A percentile compares a stretch with the other conserved stretches of the same genome.
phyloP scores from a whole-genome alignment of 768 basidiomycete species.

The Dentipellis sp. region DNA sequence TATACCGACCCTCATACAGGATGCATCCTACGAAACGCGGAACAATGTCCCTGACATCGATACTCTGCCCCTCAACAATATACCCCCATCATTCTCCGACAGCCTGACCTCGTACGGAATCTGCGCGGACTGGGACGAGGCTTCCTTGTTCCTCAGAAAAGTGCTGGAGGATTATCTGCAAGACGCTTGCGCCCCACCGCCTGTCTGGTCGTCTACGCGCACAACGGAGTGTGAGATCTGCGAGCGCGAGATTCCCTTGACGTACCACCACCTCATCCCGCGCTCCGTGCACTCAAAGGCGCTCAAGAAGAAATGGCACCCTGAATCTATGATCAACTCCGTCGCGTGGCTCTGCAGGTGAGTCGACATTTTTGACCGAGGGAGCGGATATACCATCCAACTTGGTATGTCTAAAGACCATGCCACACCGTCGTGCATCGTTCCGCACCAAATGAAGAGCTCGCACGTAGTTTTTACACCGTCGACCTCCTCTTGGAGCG shows the following conservation, averaged over 20 bases:
- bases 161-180: constrained; percentile 33
- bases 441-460: constrained; percentile 39
- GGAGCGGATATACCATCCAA: neutral
- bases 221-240: constrained; percentile 52
- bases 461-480: constrained; percentile 41
- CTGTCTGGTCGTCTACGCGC: constrained; percentile 43
- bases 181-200: constrained; percentile 39
- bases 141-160: constrained; percentile 30
- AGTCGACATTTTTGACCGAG: constrained; percentile 3
- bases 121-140: constrained; percentile 30
- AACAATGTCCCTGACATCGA: constrained; percentile 25
- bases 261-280: constrained; percentile 55
- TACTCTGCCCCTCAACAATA: constrained; percentile 27
- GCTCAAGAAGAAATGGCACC: constrained; percentile 50
- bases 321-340: constrained; percentile 39
- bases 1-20: neutral
- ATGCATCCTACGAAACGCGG: neutral
- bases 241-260: constrained; percentile 43
- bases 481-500: constrained; percentile 38
- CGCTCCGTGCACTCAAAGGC: constrained; percentile 43
- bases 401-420: constrained; percentile 24
- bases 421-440: constrained; percentile 45
- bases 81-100: constrained; percentile 35
- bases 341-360: constrained; percentile 52
- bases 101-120: constrained; percentile 43